Percentiles rank a stretch among this genome's conserved stretches.
Conservation (phyloP, 2,329 filamentous ascomycete species). For the Byssochlamys sp. region DNA sequence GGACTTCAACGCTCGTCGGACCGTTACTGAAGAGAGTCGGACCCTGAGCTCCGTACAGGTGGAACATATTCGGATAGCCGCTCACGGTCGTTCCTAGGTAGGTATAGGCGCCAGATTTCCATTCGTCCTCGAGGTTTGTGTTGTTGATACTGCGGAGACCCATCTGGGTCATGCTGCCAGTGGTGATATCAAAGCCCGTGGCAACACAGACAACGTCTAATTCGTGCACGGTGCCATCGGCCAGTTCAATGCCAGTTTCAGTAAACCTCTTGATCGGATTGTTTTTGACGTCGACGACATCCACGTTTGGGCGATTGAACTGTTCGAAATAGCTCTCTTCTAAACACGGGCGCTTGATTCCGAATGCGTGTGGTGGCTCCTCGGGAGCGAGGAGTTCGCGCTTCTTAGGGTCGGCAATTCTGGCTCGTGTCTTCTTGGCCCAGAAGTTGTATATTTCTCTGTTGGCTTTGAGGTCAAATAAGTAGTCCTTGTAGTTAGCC, state of each 20-base stretch:
- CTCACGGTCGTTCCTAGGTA: slow-evolving; percentile 35
- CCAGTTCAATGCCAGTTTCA: slow-evolving; percentile 30
- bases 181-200: slow-evolving; percentile 34
- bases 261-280: slow-evolving; percentile 34
- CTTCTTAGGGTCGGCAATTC: slow-evolving; percentile 43
- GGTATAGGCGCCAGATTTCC: slow-evolving; percentile 25
- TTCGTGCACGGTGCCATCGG: slow-evolving; percentile 27
- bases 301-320: slow-evolving; percentile 39
- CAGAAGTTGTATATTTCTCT: slow-evolving; percentile 47
- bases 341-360: slow-evolving; percentile 42
- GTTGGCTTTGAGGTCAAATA: slow-evolving; percentile 42
- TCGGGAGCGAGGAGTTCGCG: slow-evolving; percentile 46
- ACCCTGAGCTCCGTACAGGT: slow-evolving; percentile 46
- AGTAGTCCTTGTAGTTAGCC: slow-evolving; percentile 42
- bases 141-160: slow-evolving; percentile 22
- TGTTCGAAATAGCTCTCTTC: slow-evolving; percentile 45
- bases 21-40: slow-evolving; percentile 50
- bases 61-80: slow-evolving; percentile 42
- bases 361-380: slow-evolving; percentile 46
- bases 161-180: slow-evolving; percentile 27
- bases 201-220: slow-evolving; percentile 33
- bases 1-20: slow-evolving; percentile 44
- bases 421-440: slow-evolving; percentile 42
- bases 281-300: slow-evolving; percentile 37
- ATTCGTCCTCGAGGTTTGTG: slow-evolving; percentile 25